Conservation (phyloP, 495 filamentous ascomycete species). For the Aspergillus cavernicola region DNA sequence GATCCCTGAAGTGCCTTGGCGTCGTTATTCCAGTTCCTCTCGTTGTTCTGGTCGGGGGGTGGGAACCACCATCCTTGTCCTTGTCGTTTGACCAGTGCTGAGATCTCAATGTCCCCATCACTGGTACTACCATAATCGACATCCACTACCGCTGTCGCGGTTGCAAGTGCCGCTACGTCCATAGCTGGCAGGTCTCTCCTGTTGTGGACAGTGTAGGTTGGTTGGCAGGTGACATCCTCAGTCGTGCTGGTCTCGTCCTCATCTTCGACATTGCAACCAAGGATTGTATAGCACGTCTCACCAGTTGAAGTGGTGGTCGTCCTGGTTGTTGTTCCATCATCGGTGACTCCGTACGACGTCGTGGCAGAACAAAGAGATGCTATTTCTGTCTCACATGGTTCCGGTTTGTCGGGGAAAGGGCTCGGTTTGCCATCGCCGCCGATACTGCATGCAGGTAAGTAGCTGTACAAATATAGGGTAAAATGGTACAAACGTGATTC, state of each 20-base stretch:
- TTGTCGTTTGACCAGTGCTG: no score
- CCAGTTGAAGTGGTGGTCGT: not conserved
- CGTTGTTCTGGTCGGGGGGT: no score
- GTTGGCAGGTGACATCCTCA: not conserved
- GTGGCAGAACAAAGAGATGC: not conserved
- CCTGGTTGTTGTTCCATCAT: not conserved
- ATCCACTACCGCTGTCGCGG: no score
- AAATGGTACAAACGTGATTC: not conserved
- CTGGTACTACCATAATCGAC: no score
- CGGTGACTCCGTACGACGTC: not conserved
- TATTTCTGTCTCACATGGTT: not conserved
- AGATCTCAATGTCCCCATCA: no score
- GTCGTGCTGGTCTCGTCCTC: not conserved
- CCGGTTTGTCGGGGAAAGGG: not conserved
- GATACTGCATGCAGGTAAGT: not conserved
- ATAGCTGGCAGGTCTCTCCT: not conserved
- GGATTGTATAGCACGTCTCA: not conserved
- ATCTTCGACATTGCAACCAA: not conserved
- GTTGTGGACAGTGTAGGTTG: not conserved
- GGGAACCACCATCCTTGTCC: no score
- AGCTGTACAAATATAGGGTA: not conserved
- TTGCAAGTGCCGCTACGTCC: not conserved
- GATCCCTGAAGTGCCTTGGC: not conserved
- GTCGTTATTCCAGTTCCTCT: no score
- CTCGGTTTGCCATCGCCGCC: not conserved